Percentiles rank a stretch among this genome's conserved stretches.
phyloP scores from a whole-genome alignment of 2,329 filamentous ascomycete species.

The Colletotrichum musicola region DNA sequence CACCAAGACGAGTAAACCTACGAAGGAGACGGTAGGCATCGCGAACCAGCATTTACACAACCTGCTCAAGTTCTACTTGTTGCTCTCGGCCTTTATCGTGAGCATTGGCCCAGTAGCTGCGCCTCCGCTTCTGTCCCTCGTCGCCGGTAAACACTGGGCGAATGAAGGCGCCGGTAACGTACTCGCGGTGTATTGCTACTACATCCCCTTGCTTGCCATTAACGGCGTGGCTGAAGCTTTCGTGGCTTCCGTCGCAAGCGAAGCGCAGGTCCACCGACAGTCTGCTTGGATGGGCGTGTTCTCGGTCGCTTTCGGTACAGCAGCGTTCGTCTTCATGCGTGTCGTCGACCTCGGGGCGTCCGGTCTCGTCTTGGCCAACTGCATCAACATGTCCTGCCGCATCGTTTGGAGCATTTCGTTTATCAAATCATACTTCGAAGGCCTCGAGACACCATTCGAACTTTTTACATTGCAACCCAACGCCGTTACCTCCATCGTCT shows the following conservation, averaged over 20 bases:
- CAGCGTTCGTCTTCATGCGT: constrained; percentile 81
- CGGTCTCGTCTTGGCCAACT: constrained; percentile 88
- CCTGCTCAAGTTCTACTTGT: constrained; percentile 78
- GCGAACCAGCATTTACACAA: constrained; percentile 67
- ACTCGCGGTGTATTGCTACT: constrained; percentile 87
- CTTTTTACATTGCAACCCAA: constrained; percentile 58
- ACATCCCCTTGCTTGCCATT: constrained; percentile 90
- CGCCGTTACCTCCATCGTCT: constrained; percentile 56
- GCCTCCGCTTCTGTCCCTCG: constrained; percentile 77
- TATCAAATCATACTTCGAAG: constrained; percentile 73
- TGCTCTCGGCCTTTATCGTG: constrained; percentile 78
- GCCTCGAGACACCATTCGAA: constrained; percentile 56
- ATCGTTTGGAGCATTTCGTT: constrained; percentile 85
- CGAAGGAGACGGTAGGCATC: constrained; percentile 47
- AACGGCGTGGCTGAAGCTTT: constrained; percentile 96
- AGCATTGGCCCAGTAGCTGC: constrained; percentile 82
- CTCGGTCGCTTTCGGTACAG: constrained; percentile 79
- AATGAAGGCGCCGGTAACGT: constrained; percentile 78
- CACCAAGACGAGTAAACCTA: constrained; percentile 33
- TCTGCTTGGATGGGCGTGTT: constrained; percentile 88
- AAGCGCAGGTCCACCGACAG: constrained; percentile 80
- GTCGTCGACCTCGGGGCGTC: constrained; percentile 77
- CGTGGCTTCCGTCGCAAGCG: constrained; percentile 85
- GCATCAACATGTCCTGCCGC: constrained; percentile 88
- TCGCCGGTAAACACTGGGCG: constrained; percentile 84